Base-by-base conservation (phyloP, 73 alveolate genomes). In the Stentor coeruleus region DNA sequence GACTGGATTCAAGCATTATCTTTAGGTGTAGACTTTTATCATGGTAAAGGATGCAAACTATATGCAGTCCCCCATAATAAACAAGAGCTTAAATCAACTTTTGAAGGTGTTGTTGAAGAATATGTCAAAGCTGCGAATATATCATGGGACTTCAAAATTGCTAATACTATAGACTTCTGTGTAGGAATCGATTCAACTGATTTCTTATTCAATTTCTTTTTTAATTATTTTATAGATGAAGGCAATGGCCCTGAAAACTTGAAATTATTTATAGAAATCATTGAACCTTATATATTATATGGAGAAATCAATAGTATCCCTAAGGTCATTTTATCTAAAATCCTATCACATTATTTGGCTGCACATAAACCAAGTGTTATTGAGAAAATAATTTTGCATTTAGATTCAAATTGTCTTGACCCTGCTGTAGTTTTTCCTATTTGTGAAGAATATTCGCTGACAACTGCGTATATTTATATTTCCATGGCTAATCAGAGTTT, bases 1-100 rank as follows among this genome's bases (percentile, higher is more conserved):
- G 83, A 75, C n/a, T 75, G 83, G 83, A 31, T 75, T 33, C 35
- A 31, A n/a, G 83, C 58, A n/a, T 37, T 75, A 0, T 37, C 81
- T 1, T 20, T 39, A 20, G 83, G 83, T 14, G 33, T 75, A 38
- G 83, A 75, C 38, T 15, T 75, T 1, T 75, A 39, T 75, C 83
- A 39, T 1, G 83, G 83, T 20, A 75, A 75, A 75, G 59, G 74
- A 1, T 26, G 38, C 26, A 40, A 40, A 38, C 2, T 38, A 30
- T 37, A 37, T 75, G 38, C n/a, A 14, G 33, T 75, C n/a, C 83
- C 83, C 2, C 26, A 35, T 37, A 40, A 38, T 40, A 40, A 75
- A 75, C 14, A 38, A n/a, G 83, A 66, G 41, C 33, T 66, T 20
- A 66, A 31, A 40, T 14, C n/a, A 66, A 20, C 79, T 20, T 66